Conservation (phyloP, 345 rosid species). For the Pistacia integerrima region DNA sequence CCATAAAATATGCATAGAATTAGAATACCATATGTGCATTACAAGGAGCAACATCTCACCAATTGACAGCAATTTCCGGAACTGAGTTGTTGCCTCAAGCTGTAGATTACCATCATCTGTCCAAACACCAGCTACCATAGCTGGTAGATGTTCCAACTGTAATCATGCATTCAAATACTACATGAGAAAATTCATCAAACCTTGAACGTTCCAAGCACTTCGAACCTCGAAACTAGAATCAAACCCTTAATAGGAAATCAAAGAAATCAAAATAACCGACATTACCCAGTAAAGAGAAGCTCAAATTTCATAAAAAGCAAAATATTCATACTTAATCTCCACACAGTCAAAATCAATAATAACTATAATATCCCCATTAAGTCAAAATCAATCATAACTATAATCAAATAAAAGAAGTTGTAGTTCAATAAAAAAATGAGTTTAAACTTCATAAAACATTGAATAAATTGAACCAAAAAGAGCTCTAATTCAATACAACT, state of each 20-base stretch:
- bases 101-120: conserved; percentile 57
- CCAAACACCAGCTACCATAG: conserved; percentile 73
- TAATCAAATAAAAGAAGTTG: background rate
- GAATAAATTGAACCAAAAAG: too few species aligned
- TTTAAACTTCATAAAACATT: too few species aligned
- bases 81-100: conserved; percentile 83
- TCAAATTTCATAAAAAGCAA: background rate
- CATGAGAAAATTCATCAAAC: background rate
- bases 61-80: conserved; percentile 76
- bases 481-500: too few species aligned
- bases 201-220: background rate
- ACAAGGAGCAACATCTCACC: conserved; percentile 39
- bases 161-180: conserved; percentile 1
- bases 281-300: background rate
- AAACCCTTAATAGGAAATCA: background rate
- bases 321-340: background rate
- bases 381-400: background rate
- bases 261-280: background rate
- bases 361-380: background rate
- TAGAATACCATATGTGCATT: background rate
- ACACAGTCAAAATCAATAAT: background rate
- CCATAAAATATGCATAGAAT: background rate
- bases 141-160: conserved; percentile 77
- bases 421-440: too few species aligned
- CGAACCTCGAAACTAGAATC: background rate